Evolutionary conservation across 805 yeast genomes (phyloP), one percentile per base, ranked within the genome.

Genomic region (Cyberlindnera euphorbiae): DNA sequence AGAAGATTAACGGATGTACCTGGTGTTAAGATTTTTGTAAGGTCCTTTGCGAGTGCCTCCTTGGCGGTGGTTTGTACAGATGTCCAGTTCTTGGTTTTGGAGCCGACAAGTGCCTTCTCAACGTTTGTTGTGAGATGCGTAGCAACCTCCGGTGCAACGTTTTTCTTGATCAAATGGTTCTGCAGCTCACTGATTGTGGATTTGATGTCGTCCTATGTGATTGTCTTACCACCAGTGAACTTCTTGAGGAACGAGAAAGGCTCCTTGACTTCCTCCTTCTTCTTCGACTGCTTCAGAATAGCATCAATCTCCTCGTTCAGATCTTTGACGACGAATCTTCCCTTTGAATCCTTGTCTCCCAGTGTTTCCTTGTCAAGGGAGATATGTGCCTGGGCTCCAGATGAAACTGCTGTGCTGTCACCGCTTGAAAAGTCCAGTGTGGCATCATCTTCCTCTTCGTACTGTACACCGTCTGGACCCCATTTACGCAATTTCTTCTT

Each of bases 141-240:
- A 0, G 97, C 93, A 3, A 88, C 95, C 39, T 82, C 84, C 9
- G 95, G 93, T 4, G 97, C 93, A 22, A 90, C 93, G 52, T 90
- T 90, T 51, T 89, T 90, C 44, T 81, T 69, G 42, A 93, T 75
- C 37, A 90, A 66, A 50, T 86, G 94, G 39, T 84, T 82, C 36
- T 76, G 72, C 60, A 93, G 71, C 29, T 79, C 75, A 26, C 68
- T 68, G 16, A 84, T 63, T 2, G 86, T 79, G 28, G 78, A 76
- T 26, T 71, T 71, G 38, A 90, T 66, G 52, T 88, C 88, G 11
- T 70, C 71, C 22, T 72, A 69, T 2, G 77, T 69, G 27, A 83
- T 70, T 6, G 74, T 77, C 52, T 79, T 79, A 35, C 87, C 86
- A 36, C 93, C 90, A 32, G 82, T 66, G 33, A 75, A 56, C 48